A percentile compares a stretch with the other conserved stretches of the same genome.
Conservation (phyloP, 805 yeast genomes). For the Pichia scutulata region DNA sequence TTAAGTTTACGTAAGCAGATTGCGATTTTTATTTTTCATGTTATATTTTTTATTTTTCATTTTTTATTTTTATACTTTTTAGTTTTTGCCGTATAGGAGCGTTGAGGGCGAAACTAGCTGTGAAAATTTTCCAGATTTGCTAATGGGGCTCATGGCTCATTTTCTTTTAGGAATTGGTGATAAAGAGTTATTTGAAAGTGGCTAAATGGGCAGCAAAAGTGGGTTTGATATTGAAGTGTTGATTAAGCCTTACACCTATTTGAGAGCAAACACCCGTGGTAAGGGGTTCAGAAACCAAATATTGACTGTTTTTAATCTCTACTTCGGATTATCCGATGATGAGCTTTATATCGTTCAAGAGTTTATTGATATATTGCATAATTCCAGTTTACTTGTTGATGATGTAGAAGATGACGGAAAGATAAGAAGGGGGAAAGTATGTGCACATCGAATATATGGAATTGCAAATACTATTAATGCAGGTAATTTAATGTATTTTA, state of each 20-base stretch:
- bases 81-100: too few relatives aligned
- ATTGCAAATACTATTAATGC: conserved; percentile 73
- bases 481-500: conserved; percentile 75
- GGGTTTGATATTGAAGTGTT: conserved; percentile 21
- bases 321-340: conserved; percentile 36
- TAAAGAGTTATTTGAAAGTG: not conserved
- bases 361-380: conserved; percentile 54
- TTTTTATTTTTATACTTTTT: too few relatives aligned
- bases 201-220: not conserved
- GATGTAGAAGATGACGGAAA: conserved; percentile 80
- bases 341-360: conserved; percentile 34
- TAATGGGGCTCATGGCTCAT: not conserved
- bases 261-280: conserved; percentile 41
- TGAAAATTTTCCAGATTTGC: not conserved
- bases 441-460: conserved; percentile 75
- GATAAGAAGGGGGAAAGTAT: conserved; percentile 67
- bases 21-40: not conserved
- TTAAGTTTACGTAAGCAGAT: not conserved
- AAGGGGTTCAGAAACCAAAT: conserved; percentile 46
- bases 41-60: too few relatives aligned
- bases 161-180: not conserved
- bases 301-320: conserved; percentile 46
- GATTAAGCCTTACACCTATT: conserved; percentile 42
- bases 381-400: conserved; percentile 66
- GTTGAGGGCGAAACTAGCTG: not conserved